Base-by-base conservation (phyloP, 305 asterid genomes). In the Stenogyne calaminthoides region DNA sequence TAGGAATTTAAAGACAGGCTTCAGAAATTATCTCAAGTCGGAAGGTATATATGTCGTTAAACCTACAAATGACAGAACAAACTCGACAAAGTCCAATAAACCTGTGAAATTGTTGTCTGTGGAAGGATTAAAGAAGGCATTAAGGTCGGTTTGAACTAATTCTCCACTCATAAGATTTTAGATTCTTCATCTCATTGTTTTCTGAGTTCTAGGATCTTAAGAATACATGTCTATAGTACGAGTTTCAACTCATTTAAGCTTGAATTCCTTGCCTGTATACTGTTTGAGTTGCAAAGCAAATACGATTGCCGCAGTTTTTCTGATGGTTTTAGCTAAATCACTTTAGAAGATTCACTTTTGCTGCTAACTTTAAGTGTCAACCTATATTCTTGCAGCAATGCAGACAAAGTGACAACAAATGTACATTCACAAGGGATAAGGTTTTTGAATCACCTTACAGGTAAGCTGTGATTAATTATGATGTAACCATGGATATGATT, bases 341-440 rank as follows among this genome's bases (percentile, higher is more conserved):
- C 4, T 14, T 47, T 40, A 34, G 9, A 59, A 6, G 58, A 55
- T 75, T 61, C 76, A 55, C 59, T 55, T 40, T 54, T 34, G 3
- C 52, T 12, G 67, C 83, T 75, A 67, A 79, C 20, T 59, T 36
- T 68, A 32, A 55, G 61, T 34, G 56, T 63, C 11, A 12, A 65
- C 72, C 58, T 65, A 12, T 70, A 72, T 47, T 49, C 73, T 67
- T 32, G 64, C 92, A 93, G 98, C 75, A 88, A 87, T 60, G 96
- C 96, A n/a, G 86, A 84, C 80, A 88, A 87, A 82, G 92, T 91
- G 80, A 89, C 97, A 64, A 88, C 97, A 22, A 88, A 91, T 76
- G 61, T 61, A 40, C 87, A 84, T 80, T 94, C 97, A 52, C 98
- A 94, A 67, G 97, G 98, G 81, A 85, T 94, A 74, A 75, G 98